Evolutionary conservation across 805 yeast genomes (phyloP).

Genomic region (Wickerhamiella qilinensis): DNA sequence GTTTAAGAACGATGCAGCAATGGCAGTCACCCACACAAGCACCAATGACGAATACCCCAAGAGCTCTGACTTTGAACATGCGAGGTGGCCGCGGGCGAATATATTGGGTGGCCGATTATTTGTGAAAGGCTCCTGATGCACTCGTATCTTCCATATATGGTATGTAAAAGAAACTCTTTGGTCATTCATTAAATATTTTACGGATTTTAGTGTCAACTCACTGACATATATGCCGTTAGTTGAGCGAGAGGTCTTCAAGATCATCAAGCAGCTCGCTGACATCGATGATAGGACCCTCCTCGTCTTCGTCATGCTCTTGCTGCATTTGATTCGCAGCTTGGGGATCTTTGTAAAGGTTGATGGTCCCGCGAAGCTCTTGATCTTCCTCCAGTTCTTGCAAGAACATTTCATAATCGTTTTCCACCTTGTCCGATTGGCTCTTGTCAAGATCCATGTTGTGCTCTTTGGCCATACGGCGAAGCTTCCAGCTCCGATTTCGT

Average conservation of each 20-base stretch:
- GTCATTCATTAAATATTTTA: too few relatives aligned
- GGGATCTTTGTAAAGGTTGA: slow-evolving; percentile 68
- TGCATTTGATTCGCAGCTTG: slow-evolving; percentile 27
- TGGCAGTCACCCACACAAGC: too few relatives aligned
- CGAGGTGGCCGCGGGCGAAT: too few relatives aligned
- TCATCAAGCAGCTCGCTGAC: slow-evolving; percentile 91
- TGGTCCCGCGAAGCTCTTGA: slow-evolving; percentile 76
- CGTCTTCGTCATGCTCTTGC: slow-evolving; percentile 31
- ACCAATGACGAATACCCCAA: too few relatives aligned
- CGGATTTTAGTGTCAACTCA: too few relatives aligned
- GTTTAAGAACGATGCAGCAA: too few relatives aligned
- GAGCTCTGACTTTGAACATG: too few relatives aligned
- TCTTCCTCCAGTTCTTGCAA: slow-evolving; percentile 96
- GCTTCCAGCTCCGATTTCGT: slow-evolving; percentile 78
- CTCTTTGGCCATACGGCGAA: slow-evolving; percentile 93
- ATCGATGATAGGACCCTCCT: slow-evolving; percentile 76
- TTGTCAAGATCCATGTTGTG: slow-evolving; percentile 34
- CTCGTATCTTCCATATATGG: too few relatives aligned
- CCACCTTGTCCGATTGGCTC: slow-evolving; percentile 75
- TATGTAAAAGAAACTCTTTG: too few relatives aligned
- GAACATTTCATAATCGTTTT: slow-evolving; percentile 87
- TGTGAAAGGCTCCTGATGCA: too few relatives aligned
- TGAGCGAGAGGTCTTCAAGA: slow-evolving; percentile 50
- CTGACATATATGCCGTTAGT: too few relatives aligned
- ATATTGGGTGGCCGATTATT: too few relatives aligned